A percentile compares a stretch with the other conserved stretches of the same genome.
These are phyloP conservation scores for Yarrowia divulgata DNA, from an alignment of 805 yeast species.

Conservation along the genomic window DNA sequence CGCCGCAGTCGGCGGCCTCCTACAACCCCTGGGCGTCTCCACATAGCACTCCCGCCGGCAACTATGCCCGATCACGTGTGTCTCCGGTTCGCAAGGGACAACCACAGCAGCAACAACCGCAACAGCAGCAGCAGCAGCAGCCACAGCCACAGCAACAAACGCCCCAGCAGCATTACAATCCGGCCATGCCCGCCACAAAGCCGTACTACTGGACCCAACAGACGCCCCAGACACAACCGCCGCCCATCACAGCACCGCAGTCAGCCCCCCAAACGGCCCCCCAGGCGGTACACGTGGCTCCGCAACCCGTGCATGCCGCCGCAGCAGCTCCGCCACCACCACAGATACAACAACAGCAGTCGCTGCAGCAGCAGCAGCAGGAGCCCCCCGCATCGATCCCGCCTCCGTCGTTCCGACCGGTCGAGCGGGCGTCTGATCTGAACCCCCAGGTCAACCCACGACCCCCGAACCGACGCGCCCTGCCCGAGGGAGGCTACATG, in stretches of 20 bases:
- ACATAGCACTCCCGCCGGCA: slow-evolving; percentile 14
- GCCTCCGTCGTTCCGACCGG: slow-evolving; percentile 50
- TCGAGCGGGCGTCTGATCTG: slow-evolving; percentile 50
- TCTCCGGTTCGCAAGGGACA: slow-evolving; percentile 5
- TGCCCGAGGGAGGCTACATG: slow-evolving; percentile 52
- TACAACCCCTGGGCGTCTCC: slow-evolving; percentile 31
- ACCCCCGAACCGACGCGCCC: slow-evolving; percentile 50
- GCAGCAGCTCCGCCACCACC: not conserved
- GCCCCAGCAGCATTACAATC: slow-evolving; percentile 28
- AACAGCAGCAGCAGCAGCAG: slow-evolving; percentile 4
- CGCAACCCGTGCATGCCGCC: not conserved
- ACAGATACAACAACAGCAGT: not conserved
- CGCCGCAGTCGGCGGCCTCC: slow-evolving; percentile 12
- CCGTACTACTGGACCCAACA: slow-evolving; percentile 25
- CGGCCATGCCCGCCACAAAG: slow-evolving; percentile 19
- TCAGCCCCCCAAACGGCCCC: slow-evolving; percentile 4
- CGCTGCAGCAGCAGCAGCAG: slow-evolving; percentile 4
- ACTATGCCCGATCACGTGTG: not conserved
- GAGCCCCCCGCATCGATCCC: slow-evolving; percentile 42
- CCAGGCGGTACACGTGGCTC: not conserved
- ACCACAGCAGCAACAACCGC: not conserved
- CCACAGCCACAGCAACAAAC: not conserved
- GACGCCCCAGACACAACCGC: slow-evolving; percentile 2
- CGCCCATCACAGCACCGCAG: not conserved
- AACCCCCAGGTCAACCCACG: slow-evolving; percentile 46